Base-by-base conservation (phyloP, 2,329 filamentous ascomycete species). In the Claviceps lovelessii region DNA sequence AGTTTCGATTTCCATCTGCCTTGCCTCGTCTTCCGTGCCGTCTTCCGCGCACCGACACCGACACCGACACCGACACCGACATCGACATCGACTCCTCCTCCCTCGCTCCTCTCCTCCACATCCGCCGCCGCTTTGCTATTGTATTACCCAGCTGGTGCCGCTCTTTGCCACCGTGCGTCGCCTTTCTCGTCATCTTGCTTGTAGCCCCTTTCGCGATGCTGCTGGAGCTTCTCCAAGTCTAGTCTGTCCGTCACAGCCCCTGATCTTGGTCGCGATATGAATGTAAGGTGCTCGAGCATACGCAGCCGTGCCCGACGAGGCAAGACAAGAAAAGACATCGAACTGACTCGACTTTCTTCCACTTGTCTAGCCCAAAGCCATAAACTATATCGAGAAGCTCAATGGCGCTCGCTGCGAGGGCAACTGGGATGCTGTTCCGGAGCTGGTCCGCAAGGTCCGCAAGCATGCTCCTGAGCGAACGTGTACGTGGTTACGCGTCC, bases 361-460 rank as follows among this genome's bases (percentile, higher is more conserved):
- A n/a, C 19, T n/a, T 17, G 17, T 61, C 49, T 61, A 81, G 71
- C 76, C 79, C 60, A 98, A 98, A 75, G 90, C 84, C 58, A 79
- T 79, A 62, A 81, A 84, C 67, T 97, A 97, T 71, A 79, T 95
- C 61, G 78, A 80, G 67, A 81, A 83, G 70, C 81, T 98, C 65
- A 88, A 97, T 68, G 79, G 84, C 62, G 90, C 89, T 60, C 86
- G 93, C 65, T 95, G 89, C 70, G 84, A 91, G 64, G 90, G 86
- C 53, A 84, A 84, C 68, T 98, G 93, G 93, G 77, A 83, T 61
- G 82, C 87, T 35, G 79, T 97, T 35, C 88, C 88, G 31, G 91
- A 97, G 72, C 79, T 95, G 59, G 84, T 93, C 63, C 83, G 91
- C 68, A 98, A 98, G 72, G 80, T 97, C 64, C 86, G 86, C 65